These are phyloP conservation scores for Exserohilum turcica DNA, from an alignment of 2,329 filamentous ascomycete genomes.

Conservation along the genomic window DNA sequence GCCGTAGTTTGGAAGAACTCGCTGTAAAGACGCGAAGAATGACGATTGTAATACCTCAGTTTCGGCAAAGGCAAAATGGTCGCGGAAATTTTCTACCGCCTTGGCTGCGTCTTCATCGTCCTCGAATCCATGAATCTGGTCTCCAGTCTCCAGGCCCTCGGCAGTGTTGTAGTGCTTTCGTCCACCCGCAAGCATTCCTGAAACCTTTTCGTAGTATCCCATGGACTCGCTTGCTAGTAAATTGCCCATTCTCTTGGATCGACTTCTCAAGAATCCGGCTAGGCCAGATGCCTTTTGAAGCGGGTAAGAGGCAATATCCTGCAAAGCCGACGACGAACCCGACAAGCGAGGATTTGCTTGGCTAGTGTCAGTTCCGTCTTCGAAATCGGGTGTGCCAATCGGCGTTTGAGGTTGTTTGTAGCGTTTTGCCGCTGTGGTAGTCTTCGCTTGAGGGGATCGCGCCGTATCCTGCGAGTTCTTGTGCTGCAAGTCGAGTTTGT, in stretches of 20 bases:
- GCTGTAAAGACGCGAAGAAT: conserved; percentile 90
- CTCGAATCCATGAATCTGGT: conserved; percentile 62
- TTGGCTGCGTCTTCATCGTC: conserved; percentile 60
- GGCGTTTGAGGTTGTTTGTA: conserved; percentile 16
- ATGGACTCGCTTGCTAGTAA: conserved; percentile 88
- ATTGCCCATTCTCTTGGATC: conserved; percentile 79
- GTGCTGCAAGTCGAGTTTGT: conserved; percentile 28
- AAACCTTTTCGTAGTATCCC: conserved; percentile 95
- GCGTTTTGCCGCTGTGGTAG: conserved; percentile 19
- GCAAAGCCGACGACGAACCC: conserved; percentile 58
- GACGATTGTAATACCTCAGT: conserved; percentile 84
- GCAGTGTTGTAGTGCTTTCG: conserved; percentile 84
- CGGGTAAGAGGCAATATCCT: conserved; percentile 73
- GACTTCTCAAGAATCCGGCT: conserved; percentile 79
- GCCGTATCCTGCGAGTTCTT: conserved; percentile 48
- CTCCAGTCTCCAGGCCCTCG: conserved; percentile 68
- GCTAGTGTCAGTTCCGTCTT: conserved; percentile 37
- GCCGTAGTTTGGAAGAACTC: conserved; percentile 88
- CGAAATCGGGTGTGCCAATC: conserved; percentile 23
- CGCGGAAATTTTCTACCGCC: conserved; percentile 73
- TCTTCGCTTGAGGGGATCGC: conserved; percentile 31
- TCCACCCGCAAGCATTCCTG: conserved; percentile 93
- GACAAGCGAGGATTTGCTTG: conserved; percentile 41
- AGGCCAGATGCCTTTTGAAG: conserved; percentile 82
- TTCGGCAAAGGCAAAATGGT: conserved; percentile 86